Percentiles rank a stretch among this genome's conserved stretches.
These are phyloP conservation scores for Elymus sibiricus DNA, from an alignment of 176 grass and related monocot species.

Conservation along the genomic window DNA sequence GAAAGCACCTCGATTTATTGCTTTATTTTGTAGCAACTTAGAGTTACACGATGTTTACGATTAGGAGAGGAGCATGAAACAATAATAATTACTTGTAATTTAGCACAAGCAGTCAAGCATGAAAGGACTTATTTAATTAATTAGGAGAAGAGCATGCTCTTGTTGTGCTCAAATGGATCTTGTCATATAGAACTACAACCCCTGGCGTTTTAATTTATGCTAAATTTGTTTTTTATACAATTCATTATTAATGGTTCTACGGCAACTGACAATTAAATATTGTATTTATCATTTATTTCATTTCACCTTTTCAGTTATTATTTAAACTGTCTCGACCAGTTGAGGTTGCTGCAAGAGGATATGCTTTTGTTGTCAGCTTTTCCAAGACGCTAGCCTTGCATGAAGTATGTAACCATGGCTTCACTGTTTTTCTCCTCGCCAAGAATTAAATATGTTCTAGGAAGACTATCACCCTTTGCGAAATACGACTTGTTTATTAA, in stretches of 20 bases:
- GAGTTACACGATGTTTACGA: not conserved
- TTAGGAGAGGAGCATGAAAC: not conserved
- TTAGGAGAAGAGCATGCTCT: not conserved
- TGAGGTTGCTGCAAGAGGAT: slow-evolving; percentile 91
- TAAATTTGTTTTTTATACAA: not conserved
- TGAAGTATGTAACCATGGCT: slow-evolving; percentile 57
- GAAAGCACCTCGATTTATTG: slow-evolving; percentile 1
- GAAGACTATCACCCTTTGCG: slow-evolving; percentile 11
- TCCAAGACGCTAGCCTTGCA: slow-evolving; percentile 87
- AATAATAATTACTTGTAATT: not conserved
- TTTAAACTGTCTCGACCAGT: slow-evolving; percentile 79
- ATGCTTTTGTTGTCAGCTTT: slow-evolving; percentile 83
- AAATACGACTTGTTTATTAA: slow-evolving; percentile 18
- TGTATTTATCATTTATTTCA: slow-evolving; percentile 18
- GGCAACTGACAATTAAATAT: not conserved
- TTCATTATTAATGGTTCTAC: not conserved
- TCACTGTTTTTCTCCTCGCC: slow-evolving; percentile 25
- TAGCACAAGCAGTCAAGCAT: not conserved
- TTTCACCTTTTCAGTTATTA: slow-evolving; percentile 65
- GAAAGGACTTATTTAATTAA: not conserved
- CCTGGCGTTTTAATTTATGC: not conserved
- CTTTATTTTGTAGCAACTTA: not conserved
- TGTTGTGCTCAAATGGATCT: slow-evolving; percentile 12
- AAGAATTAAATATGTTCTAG: slow-evolving; percentile 21
- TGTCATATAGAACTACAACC: slow-evolving; percentile 1